phyloP scores from a whole-genome alignment of 495 filamentous ascomycete genomes.

The Trypethelium eluteriae region DNA sequence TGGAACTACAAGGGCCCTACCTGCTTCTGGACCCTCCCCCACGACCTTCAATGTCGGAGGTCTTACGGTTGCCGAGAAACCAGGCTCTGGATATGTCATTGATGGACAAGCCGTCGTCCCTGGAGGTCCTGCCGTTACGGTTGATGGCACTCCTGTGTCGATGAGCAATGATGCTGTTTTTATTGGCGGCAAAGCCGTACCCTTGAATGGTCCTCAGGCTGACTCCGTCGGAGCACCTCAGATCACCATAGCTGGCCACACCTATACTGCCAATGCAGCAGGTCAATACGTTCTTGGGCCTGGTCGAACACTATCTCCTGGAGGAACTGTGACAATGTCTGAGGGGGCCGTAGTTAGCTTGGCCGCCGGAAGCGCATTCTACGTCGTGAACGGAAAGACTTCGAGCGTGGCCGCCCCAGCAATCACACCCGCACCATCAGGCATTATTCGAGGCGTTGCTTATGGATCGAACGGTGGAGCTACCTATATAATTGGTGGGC shows the following conservation, averaged over 20 bases:
- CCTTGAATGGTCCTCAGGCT: conserved; percentile 3
- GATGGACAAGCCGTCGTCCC: conserved; percentile 21
- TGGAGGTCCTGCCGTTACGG: conserved; percentile 25
- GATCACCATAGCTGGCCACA: conserved; percentile 30
- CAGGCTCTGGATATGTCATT: conserved; percentile 8
- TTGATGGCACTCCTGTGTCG: conserved; percentile 17
- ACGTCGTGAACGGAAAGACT: conserved; percentile 32
- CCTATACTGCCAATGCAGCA: conserved; percentile 32
- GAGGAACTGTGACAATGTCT: conserved; percentile 27
- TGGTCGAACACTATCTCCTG: conserved; percentile 29
- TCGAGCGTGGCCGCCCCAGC: conserved; percentile 17
- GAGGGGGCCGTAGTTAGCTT: conserved; percentile 24
- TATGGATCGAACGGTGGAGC: conserved; percentile 18
- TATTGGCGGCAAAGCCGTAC: not conserved
- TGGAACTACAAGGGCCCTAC: conserved; percentile 6
- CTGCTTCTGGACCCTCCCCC: not conserved
- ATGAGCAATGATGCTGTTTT: not conserved
- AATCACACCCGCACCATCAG: conserved; percentile 21
- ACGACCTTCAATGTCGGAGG: not conserved
- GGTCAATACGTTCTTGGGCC: conserved; percentile 32
- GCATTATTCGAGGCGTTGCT: conserved; percentile 18
- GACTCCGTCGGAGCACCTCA: conserved; percentile 17
- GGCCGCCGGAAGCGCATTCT: conserved; percentile 20
- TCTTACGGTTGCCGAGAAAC: not conserved
- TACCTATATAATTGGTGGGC: conserved; percentile 20